Evolutionary conservation across 1,284 basidiomycete species (phyloP).

Genomic region (Volvariella surrecta): DNA sequence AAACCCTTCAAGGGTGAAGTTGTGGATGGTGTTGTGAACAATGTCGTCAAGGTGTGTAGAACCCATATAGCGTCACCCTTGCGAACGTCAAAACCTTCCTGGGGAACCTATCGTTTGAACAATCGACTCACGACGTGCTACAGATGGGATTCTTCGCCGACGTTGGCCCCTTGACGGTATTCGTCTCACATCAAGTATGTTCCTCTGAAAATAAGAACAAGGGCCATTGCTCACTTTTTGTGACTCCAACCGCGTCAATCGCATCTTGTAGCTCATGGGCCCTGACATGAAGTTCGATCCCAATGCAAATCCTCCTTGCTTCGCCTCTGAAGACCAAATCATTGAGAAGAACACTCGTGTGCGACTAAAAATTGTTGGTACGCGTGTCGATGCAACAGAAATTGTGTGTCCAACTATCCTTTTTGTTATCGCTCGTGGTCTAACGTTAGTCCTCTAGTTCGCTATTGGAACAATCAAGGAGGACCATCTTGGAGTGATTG

Average conservation of each 20-base stretch:
- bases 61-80: no score
- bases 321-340: slow-evolving; percentile 85
- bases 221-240: no score
- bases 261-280: slow-evolving; percentile 67
- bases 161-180: slow-evolving; percentile 88
- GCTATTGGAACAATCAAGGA: slow-evolving; percentile 94
- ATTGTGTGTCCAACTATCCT: slow-evolving; percentile 54
- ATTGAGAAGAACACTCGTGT: slow-evolving; percentile 93
- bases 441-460: slow-evolving; percentile 41
- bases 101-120: no score
- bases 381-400: slow-evolving; percentile 94
- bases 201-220: neutral
- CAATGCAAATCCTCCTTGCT: slow-evolving; percentile 87
- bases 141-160: slow-evolving; percentile 99
- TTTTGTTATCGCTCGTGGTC: neutral
- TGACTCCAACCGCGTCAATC: no score
- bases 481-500: slow-evolving; percentile 85
- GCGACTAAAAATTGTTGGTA: slow-evolving; percentile 94
- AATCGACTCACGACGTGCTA: neutral
- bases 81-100: no score
- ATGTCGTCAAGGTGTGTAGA: slow-evolving; percentile 83
- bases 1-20: slow-evolving; percentile 99
- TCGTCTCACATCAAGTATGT: slow-evolving; percentile 89
- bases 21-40: slow-evolving; percentile 92
- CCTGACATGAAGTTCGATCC: slow-evolving; percentile 91